Base-by-base conservation (phyloP, 208 protist species). In the Acanthamoeba divionensis region DNA sequence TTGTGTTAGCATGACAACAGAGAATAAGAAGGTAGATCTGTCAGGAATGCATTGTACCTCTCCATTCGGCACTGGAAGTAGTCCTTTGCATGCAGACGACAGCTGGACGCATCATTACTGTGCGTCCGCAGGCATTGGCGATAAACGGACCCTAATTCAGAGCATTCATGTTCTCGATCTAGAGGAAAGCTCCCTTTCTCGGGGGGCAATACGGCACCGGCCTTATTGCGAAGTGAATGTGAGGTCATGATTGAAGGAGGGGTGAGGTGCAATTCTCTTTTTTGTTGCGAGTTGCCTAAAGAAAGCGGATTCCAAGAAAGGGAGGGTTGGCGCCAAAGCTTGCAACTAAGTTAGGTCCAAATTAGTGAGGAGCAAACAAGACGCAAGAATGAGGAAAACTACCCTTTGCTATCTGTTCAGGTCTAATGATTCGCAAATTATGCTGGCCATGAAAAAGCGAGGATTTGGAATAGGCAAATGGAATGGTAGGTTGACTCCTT, bases 371-470 rank as follows among this genome's bases (percentile, higher is more conserved):
- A 54, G 52, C 45, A 44, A 79, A 60, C 18, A 60, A 60, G 52
- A 60, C n/a, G n/a, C n/a, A n/a, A n/a, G 52, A 15, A 57, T 57
- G 18, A 57, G 21, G 21, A 57, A 15, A 15, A 85, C 75, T 0
- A 85, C 75, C 0, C 48, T 85, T 29, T 65, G 44, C 31, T 85
- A 65, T n/a, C 15, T 85, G 21, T 21, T 62, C 10, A 26, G 75
- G 9, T n/a, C n/a, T n/a, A n/a, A n/a, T n/a, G 75, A 85, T 18
- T 31, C 15, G 24, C 26, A 89, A 41, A 50, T 90, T 3, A 48
- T 90, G 7, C 87, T 90, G 1, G 87, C 45, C 5, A 90, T 79
- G 87, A 90, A 90, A 45, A 90, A 90, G 55, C 66, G 87, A 8
- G 87, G 87, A 0, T 90, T 90, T 85, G 87, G 87, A 12, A 47